phyloP scores from a whole-genome alignment of 2,329 filamentous ascomycete genomes.

The Trichoderma polysporum region DNA sequence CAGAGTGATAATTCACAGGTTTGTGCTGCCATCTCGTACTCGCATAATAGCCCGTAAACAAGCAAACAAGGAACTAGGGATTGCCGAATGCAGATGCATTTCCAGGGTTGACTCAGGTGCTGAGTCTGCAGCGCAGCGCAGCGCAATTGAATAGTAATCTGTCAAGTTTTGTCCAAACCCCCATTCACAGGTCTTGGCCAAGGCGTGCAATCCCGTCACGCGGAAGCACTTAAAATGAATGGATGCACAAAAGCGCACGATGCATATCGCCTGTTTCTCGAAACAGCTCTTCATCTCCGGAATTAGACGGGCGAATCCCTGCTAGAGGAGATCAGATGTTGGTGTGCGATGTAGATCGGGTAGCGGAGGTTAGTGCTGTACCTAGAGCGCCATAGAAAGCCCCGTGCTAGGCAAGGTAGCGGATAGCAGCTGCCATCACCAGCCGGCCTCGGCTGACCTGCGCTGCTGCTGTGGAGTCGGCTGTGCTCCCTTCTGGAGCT shows the following conservation, averaged over 20 bases:
- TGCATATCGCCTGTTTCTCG: conserved; percentile 16
- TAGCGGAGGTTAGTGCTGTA: conserved; percentile 21
- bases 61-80: neutral
- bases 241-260: neutral
- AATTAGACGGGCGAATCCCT: conserved; percentile 14
- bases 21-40: neutral
- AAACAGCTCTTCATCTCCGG: conserved; percentile 23
- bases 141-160: no score
- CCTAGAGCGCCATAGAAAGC: neutral
- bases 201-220: neutral
- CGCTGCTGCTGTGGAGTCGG: conserved; percentile 4
- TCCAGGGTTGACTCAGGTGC: neutral
- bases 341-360: conserved; percentile 1
- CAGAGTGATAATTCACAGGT: neutral
- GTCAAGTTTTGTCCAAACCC: neutral
- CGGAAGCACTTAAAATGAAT: conserved; percentile 3
- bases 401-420: neutral
- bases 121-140: neutral
- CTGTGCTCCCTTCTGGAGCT: conserved; percentile 6
- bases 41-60: neutral
- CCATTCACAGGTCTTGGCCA: neutral
- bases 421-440: conserved; percentile 18
- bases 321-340: conserved; percentile 19
- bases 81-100: neutral
- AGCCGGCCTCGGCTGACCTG: conserved; percentile 25